Conservation (phyloP, 2,329 filamentous ascomycete species). For the Alternaria metachromatica region DNA sequence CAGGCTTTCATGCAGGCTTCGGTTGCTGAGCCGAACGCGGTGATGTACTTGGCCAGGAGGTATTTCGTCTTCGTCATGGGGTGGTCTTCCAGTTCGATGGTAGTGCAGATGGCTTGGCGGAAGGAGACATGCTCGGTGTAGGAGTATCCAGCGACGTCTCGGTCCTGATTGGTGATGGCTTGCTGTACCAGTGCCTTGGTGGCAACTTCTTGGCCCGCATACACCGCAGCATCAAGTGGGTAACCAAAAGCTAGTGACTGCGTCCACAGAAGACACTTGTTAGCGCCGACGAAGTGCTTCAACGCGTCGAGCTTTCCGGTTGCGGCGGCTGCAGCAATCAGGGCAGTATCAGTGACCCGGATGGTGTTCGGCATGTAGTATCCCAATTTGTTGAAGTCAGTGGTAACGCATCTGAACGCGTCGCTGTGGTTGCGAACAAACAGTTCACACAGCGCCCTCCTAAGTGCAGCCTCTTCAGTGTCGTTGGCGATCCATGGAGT, state of each 20-base stretch:
- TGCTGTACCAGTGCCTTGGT: background rate
- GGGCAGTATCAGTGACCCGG: background rate
- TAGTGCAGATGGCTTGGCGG: background rate
- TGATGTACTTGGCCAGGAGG: background rate
- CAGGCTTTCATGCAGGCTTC: background rate
- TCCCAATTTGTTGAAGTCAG: background rate
- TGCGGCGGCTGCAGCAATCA: background rate
- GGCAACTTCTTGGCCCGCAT: background rate
- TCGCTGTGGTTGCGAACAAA: background rate
- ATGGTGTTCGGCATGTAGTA: background rate
- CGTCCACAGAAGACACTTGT: background rate
- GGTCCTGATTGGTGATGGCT: background rate
- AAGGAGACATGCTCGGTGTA: background rate
- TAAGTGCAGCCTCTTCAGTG: background rate
- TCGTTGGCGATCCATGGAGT: background rate
- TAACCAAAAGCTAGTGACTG: background rate
- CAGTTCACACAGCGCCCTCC: background rate
- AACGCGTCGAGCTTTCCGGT: background rate
- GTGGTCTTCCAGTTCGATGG: background rate
- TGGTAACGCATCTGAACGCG: background rate
- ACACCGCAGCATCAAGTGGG: background rate
- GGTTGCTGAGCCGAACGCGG: background rate
- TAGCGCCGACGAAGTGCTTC: background rate
- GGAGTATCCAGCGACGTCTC: background rate
- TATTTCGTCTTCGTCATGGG: background rate